Base-by-base conservation (phyloP, 2,329 filamentous ascomycete species). In the Talaromyces rugulosus region DNA sequence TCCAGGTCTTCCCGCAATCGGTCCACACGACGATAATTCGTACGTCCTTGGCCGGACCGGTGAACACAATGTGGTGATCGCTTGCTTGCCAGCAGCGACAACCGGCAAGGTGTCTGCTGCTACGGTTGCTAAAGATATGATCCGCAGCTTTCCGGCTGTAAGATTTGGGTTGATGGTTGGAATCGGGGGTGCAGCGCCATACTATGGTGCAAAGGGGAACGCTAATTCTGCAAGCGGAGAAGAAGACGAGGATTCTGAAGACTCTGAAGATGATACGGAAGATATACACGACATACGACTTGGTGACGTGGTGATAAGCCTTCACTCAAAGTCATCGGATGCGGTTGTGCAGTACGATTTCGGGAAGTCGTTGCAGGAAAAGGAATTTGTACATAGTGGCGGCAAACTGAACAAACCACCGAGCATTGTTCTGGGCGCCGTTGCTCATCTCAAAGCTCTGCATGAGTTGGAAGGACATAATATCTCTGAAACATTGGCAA, bases 331-430 rank as follows among this genome's bases (percentile, higher is more conserved):
- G 14, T 30, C 54, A 0, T 47, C 54, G 2, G 61, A 63, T 50
- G 66, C 59, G 9, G 67, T 69, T 23, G 63, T 69, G n/a, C 67
- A 69, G 52, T 70, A 67, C 27, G 67, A 69, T 65, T 67, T 69
- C 58, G 66, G 68, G n/a, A 67, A 66, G 42, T 60, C 59, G 36
- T 23, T 56, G 30, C 52, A 60, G 16, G 31, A 14, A 8, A 56
- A 56, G 31, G n/a, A 33, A 18, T 60, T 56, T 30, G 14, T 56
- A 28, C 40, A 18, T n/a, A n/a, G n/a, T n/a, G n/a, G n/a, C n/a
- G 52, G 58, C n/a, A 51, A 60, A 27, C 53, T 60, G 7, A 60
- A 60, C 14, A 56, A 31, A 5, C 59, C 59, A 0, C 59, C 59
- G 5, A 30, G 18, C n/a, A 56, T 60, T 5, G 59, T 56, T 9